A percentile compares a stretch with the other conserved stretches of the same genome.
Conservation (phyloP, 805 yeast genomes). For the Spathaspora gorwiae region DNA sequence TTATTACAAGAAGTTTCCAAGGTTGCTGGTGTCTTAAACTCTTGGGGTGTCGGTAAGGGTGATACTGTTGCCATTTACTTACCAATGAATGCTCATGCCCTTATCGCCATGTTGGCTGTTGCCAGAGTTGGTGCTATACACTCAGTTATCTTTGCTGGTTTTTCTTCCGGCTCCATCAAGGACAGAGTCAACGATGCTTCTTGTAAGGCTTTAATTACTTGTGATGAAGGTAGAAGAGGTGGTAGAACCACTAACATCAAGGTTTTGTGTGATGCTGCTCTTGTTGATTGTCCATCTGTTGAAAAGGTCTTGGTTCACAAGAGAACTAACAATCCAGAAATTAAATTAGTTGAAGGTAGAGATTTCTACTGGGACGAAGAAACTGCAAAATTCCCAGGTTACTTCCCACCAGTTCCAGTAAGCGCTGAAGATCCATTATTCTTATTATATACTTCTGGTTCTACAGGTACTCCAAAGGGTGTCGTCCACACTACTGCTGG, state of each 20-base stretch:
- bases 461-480: slow-evolving; percentile 88
- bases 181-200: slow-evolving; percentile 72
- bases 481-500: slow-evolving; percentile 81
- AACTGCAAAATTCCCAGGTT: slow-evolving; percentile 58
- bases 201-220: slow-evolving; percentile 68
- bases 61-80: slow-evolving; percentile 82
- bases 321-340: slow-evolving; percentile 61
- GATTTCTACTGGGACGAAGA: slow-evolving; percentile 80
- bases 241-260: slow-evolving; percentile 78
- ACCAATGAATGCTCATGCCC: slow-evolving; percentile 83
- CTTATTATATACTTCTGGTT: slow-evolving; percentile 79
- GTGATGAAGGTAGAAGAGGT: slow-evolving; percentile 82
- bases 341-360: slow-evolving; percentile 50
- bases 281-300: slow-evolving; percentile 61
- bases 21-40: slow-evolving; percentile 63
- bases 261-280: slow-evolving; percentile 78
- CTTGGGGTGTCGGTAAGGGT: slow-evolving; percentile 70
- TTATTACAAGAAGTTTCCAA: slow-evolving; percentile 65
- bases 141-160: slow-evolving; percentile 84
- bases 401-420: slow-evolving; percentile 70
- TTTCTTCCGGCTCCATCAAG: slow-evolving; percentile 64
- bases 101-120: slow-evolving; percentile 71
- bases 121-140: slow-evolving; percentile 80
- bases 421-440: slow-evolving; percentile 79
- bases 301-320: slow-evolving; percentile 66